These are phyloP conservation scores for Agastache rugosa DNA, from an alignment of 257 asterid species.

Conservation along the genomic window DNA sequence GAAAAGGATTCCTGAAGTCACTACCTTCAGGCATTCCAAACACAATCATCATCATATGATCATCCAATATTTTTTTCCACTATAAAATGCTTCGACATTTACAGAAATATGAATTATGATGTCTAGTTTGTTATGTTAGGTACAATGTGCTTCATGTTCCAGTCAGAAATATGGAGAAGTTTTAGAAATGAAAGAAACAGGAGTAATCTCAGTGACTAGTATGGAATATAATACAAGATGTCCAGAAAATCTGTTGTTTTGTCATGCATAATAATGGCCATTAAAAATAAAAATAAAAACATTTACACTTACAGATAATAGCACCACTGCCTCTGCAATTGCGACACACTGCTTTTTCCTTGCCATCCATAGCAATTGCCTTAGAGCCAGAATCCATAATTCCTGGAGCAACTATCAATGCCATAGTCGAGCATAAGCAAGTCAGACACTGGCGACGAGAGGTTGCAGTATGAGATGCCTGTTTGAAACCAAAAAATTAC, in stretches of 20 bases:
- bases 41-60: not conserved
- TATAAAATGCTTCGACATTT: not conserved
- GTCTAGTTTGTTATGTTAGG: slow-evolving; percentile 3
- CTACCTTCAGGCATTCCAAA: not conserved
- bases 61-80: not conserved
- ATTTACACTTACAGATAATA: slow-evolving; percentile 66
- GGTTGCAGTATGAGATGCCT: slow-evolving; percentile 50
- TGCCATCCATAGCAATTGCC: slow-evolving; percentile 71
- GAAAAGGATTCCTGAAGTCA: not conserved
- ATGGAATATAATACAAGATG: not conserved
- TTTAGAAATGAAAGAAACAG: not conserved
- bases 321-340: slow-evolving; percentile 96
- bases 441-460: slow-evolving; percentile 80
- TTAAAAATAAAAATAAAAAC: not conserved
- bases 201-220: not conserved
- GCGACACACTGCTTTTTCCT: slow-evolving; percentile 73
- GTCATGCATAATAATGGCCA: not conserved
- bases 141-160: too few species aligned
- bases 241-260: not conserved
- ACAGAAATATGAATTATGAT: not conserved
- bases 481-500: slow-evolving; percentile 34
- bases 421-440: slow-evolving; percentile 74
- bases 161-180: not conserved
- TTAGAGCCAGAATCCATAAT: slow-evolving; percentile 43
- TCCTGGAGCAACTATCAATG: slow-evolving; percentile 56